phyloP scores from a whole-genome alignment of 2,329 filamentous ascomycete species.

The Aspergillus eucalypticola region DNA sequence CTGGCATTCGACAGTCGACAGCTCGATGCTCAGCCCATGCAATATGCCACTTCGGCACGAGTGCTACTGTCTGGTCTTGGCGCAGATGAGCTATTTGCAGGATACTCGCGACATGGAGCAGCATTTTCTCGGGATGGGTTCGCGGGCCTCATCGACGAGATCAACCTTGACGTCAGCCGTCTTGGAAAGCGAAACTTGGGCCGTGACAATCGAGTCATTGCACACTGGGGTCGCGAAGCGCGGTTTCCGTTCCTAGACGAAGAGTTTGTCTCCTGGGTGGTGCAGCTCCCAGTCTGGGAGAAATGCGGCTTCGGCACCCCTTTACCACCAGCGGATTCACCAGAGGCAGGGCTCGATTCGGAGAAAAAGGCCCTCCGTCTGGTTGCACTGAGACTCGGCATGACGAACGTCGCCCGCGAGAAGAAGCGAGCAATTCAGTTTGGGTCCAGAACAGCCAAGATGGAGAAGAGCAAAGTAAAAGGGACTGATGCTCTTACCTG shows the following conservation, averaged over 20 bases:
- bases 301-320: slow-evolving; percentile 82
- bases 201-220: slow-evolving; percentile 86
- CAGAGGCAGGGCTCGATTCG: slow-evolving; percentile 59
- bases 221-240: slow-evolving; percentile 84
- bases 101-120: slow-evolving; percentile 79
- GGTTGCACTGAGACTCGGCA: slow-evolving; percentile 71
- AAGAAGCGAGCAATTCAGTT: slow-evolving; percentile 94
- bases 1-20: slow-evolving; percentile 37
- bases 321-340: slow-evolving; percentile 15
- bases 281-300: slow-evolving; percentile 71
- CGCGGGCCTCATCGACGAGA: slow-evolving; percentile 71
- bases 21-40: slow-evolving; percentile 15
- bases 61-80: slow-evolving; percentile 90
- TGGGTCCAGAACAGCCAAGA: slow-evolving; percentile 78
- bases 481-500: slow-evolving; percentile 60
- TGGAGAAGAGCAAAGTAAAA: slow-evolving; percentile 66
- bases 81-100: slow-evolving; percentile 93
- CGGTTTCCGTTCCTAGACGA: slow-evolving; percentile 93
- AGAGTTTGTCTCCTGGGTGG: slow-evolving; percentile 75
- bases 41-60: slow-evolving; percentile 70
- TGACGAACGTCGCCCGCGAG: slow-evolving; percentile 72
- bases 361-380: slow-evolving; percentile 80
- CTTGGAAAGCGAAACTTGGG: slow-evolving; percentile 94
- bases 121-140: slow-evolving; percentile 73
- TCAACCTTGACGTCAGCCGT: slow-evolving; percentile 79